Conservation (phyloP, 306 rosid species). For the Cucurbita argyrosperma region DNA sequence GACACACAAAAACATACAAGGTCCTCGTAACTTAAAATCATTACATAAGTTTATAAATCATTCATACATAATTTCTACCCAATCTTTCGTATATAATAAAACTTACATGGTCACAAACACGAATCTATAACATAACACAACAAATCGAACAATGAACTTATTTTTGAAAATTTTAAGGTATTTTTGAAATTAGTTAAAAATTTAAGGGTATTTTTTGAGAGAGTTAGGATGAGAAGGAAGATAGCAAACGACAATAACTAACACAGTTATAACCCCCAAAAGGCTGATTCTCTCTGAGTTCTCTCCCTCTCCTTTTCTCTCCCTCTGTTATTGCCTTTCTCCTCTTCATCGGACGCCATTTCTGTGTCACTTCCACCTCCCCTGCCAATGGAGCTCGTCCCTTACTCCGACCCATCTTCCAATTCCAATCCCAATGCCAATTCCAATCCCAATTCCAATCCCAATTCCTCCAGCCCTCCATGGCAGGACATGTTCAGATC, state of each 20-base stretch:
- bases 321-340: not conserved
- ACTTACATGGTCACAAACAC: too few species aligned
- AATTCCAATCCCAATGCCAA: constrained; percentile 12
- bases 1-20: too few species aligned
- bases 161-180: too few species aligned
- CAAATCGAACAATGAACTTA: too few species aligned
- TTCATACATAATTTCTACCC: too few species aligned
- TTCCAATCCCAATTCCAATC: constrained; percentile 8
- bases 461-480: constrained; percentile 33
- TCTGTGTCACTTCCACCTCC: not conserved
- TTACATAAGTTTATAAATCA: too few species aligned
- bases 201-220: not conserved
- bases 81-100: too few species aligned
- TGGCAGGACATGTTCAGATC: constrained; percentile 99
- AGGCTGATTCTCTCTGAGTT: not conserved
- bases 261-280: not conserved
- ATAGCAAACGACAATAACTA: not conserved
- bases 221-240: too few species aligned
- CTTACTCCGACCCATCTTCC: constrained; percentile 44
- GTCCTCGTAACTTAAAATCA: too few species aligned
- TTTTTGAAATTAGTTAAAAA: not conserved
- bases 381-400: constrained; percentile 46
- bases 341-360: not conserved
- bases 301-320: not conserved
- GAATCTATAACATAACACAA: too few species aligned